Evolutionary conservation across 139 green algal genomes (phyloP).

Genomic region (Haematococcus lacustris): DNA sequence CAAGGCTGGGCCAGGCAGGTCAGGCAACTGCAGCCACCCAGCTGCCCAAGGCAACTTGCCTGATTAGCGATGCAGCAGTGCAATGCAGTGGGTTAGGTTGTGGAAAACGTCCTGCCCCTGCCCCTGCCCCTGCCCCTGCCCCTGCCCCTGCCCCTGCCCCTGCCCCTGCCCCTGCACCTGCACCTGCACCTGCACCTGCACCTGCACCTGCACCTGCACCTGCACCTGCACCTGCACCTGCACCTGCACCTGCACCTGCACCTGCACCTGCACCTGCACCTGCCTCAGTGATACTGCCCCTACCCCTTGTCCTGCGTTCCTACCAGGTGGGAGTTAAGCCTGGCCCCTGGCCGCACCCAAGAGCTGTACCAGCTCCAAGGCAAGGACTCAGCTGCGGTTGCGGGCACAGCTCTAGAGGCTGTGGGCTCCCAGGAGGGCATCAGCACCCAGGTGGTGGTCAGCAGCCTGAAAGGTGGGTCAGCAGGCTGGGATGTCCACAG

Average conservation of each 20-base stretch:
- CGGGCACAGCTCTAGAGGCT: not conserved
- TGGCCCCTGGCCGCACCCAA: constrained; percentile 31
- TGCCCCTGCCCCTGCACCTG: not conserved
- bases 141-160: no score
- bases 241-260: not conserved
- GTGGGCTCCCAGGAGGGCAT: not conserved
- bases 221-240: not conserved
- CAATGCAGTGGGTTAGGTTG: no score
- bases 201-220: not conserved
- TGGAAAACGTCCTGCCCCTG: no score
- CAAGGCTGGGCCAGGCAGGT: constrained; percentile 73
- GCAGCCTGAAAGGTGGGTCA: constrained; percentile 18
- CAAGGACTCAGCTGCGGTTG: not conserved
- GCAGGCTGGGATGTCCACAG: no score
- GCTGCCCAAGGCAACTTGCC: no score
- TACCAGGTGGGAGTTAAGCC: constrained; percentile 30
- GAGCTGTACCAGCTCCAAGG: constrained; percentile 30
- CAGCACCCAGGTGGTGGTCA: constrained; percentile 26
- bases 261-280: not conserved
- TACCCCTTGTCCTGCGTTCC: not conserved
- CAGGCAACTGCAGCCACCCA: no score
- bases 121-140: no score
- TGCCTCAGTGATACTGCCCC: not conserved
- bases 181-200: not conserved
- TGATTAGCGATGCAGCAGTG: no score